Conservation (phyloP, 2,329 filamentous ascomycete genomes). For the Trichoderma gracile region DNA sequence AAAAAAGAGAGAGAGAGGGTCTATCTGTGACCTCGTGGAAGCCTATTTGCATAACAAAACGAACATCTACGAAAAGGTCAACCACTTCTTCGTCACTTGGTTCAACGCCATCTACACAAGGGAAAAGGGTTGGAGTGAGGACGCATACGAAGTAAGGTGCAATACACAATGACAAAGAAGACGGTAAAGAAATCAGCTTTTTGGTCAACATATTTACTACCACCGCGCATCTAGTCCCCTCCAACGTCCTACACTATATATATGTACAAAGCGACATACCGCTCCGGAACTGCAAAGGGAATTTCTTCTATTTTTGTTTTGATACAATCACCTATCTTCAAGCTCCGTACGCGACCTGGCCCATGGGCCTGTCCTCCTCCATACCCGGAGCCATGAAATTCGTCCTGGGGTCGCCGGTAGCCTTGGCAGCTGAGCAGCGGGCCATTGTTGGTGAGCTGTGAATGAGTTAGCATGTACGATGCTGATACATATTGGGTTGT, state of each 20-base stretch:
- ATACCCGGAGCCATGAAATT: constrained; percentile 77
- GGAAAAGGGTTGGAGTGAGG: neutral
- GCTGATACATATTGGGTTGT: too few relatives aligned
- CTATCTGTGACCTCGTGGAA: neutral
- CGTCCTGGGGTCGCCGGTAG: constrained; percentile 72
- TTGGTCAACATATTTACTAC: constrained; percentile 34
- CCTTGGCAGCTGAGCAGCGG: constrained; percentile 91
- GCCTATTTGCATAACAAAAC: neutral
- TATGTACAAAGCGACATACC: constrained; percentile 44
- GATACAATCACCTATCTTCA: constrained; percentile 40
- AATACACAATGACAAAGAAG: too few relatives aligned
- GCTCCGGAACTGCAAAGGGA: constrained; percentile 35
- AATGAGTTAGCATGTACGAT: constrained; percentile 30
- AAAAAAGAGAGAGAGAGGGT: neutral
- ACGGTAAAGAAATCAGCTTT: neutral
- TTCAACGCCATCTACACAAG: neutral
- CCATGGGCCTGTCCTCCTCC: constrained; percentile 62
- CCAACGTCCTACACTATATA: constrained; percentile 39
- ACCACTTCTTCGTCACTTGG: neutral
- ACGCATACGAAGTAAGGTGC: too few relatives aligned
- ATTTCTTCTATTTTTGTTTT: constrained; percentile 42
- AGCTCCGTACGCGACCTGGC: constrained; percentile 60
- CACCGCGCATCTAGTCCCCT: constrained; percentile 17
- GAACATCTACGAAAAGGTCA: neutral
- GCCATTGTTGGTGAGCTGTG: constrained; percentile 95